Conservation (phyloP, 805 yeast genomes). For the Cyberlindnera maritima region DNA sequence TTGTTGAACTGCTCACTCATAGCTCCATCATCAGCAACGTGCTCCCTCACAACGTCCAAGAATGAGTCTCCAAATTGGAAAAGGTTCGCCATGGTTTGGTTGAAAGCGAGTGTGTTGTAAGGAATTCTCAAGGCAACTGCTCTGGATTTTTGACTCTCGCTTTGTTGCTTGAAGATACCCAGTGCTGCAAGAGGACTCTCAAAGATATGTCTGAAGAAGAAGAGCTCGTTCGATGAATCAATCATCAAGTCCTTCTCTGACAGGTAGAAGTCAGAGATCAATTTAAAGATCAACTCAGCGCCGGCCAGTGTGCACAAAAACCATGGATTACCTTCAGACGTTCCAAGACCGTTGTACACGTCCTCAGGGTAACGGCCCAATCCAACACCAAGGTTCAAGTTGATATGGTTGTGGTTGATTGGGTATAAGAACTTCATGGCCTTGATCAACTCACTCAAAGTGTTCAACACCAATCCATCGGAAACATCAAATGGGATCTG, state of each 20-base stretch:
- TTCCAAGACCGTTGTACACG: slow-evolving; percentile 70
- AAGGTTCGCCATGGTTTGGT: slow-evolving; percentile 42
- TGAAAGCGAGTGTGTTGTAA: slow-evolving; percentile 39
- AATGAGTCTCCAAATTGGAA: slow-evolving; percentile 66
- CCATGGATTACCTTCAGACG: slow-evolving; percentile 91
- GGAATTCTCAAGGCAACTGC: slow-evolving; percentile 23
- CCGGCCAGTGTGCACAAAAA: slow-evolving; percentile 74
- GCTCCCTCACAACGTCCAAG: slow-evolving; percentile 53
- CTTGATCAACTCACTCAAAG: slow-evolving; percentile 57
- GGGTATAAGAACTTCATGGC: slow-evolving; percentile 79
- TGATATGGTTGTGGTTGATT: slow-evolving; percentile 54
- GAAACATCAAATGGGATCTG: slow-evolving; percentile 59
- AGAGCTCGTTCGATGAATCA: slow-evolving; percentile 28
- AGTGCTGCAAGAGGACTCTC: slow-evolving; percentile 11
- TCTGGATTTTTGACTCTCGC: neutral
- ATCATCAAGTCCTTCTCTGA: slow-evolving; percentile 44
- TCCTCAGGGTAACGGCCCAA: slow-evolving; percentile 95
- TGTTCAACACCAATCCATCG: slow-evolving; percentile 56
- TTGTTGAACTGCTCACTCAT: slow-evolving; percentile 90
- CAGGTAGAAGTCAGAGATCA: slow-evolving; percentile 43
- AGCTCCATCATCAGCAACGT: slow-evolving; percentile 62
- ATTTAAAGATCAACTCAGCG: slow-evolving; percentile 57
- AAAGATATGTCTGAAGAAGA: slow-evolving; percentile 31
- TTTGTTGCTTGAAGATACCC: neutral
- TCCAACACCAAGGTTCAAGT: slow-evolving; percentile 50